Evolutionary conservation across 148 eudicot species (phyloP).

Genomic region (Rhododendron molle): DNA sequence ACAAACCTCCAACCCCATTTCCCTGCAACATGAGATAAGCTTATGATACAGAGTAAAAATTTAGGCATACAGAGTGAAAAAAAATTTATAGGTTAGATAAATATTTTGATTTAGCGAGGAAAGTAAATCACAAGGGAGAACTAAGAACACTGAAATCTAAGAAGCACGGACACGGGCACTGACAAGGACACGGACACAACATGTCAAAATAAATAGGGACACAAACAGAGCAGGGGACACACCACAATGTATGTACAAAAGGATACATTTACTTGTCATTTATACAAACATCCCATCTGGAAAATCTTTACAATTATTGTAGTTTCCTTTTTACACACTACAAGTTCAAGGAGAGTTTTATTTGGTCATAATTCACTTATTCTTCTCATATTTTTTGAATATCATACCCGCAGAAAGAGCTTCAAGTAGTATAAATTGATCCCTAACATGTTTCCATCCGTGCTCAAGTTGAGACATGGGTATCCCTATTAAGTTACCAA

Average conservation of each 20-base stretch:
- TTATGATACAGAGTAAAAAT: not conserved
- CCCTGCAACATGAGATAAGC: conserved; percentile 43
- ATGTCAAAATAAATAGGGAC: too few relatives aligned
- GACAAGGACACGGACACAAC: not conserved
- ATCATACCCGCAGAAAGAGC: too few relatives aligned
- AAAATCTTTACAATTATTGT: too few relatives aligned
- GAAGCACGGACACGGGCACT: not conserved
- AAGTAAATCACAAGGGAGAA: not conserved
- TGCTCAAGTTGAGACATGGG: too few relatives aligned
- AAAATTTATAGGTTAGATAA: not conserved
- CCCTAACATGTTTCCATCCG: too few relatives aligned
- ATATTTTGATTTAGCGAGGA: not conserved
- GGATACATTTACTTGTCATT: not conserved
- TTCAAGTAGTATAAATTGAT: too few relatives aligned
- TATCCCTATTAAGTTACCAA: too few relatives aligned
- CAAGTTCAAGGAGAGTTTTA: not conserved
- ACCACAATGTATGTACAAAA: too few relatives aligned
- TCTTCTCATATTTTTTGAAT: too few relatives aligned
- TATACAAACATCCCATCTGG: too few relatives aligned
- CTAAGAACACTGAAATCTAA: not conserved
- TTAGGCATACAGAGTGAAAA: not conserved
- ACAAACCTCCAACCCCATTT: conserved; percentile 99
- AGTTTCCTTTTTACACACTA: too few relatives aligned
- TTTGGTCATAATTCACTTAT: not conserved
- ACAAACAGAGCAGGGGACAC: too few relatives aligned